Conservation (phyloP, 192 early-diverging fungal genomes). For the Rhizoclosmatium globosum region DNA sequence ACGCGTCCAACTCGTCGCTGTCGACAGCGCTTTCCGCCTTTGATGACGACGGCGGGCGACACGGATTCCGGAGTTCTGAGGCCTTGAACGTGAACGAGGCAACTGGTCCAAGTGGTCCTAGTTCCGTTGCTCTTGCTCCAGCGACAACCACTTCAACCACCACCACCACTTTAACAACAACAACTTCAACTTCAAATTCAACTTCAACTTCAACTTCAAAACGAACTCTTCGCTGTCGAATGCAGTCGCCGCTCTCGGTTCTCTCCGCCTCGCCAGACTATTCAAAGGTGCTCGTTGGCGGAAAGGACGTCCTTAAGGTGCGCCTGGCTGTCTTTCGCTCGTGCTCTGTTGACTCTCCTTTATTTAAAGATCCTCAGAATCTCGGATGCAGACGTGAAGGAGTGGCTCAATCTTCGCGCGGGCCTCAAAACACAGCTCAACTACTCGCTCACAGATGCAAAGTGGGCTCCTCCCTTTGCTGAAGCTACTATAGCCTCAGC, state of each 20-base stretch:
- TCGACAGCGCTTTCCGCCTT: too few species aligned
- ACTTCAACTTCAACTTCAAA: too few species aligned
- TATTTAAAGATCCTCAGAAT: slow-evolving; percentile 74
- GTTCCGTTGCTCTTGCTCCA: too few species aligned
- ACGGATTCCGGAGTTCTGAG: too few species aligned
- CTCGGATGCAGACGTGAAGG: slow-evolving; percentile 59
- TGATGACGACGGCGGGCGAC: too few species aligned
- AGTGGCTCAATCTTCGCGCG: slow-evolving; percentile 71
- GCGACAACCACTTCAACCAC: too few species aligned
- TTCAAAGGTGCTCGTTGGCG: slow-evolving; percentile 68
- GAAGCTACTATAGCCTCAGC: slow-evolving; percentile 76
- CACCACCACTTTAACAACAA: too few species aligned
- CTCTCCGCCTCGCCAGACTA: slow-evolving; percentile 70
- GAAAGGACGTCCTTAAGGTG: slow-evolving; percentile 59
- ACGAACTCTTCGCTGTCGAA: not conserved
- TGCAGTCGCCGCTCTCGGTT: slow-evolving; percentile 46
- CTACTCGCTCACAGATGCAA: slow-evolving; percentile 69
- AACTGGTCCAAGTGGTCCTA: too few species aligned
- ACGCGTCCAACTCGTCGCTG: too few species aligned
- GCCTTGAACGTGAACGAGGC: too few species aligned
- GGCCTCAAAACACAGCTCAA: slow-evolving; percentile 62
- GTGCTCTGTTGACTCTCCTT: slow-evolving; percentile 6
- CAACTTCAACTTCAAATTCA: too few species aligned
- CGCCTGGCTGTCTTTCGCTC: too few species aligned
- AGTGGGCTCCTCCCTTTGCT: slow-evolving; percentile 76